Conservation (phyloP, 148 eudicot genomes). For the Oxyria digyna region DNA sequence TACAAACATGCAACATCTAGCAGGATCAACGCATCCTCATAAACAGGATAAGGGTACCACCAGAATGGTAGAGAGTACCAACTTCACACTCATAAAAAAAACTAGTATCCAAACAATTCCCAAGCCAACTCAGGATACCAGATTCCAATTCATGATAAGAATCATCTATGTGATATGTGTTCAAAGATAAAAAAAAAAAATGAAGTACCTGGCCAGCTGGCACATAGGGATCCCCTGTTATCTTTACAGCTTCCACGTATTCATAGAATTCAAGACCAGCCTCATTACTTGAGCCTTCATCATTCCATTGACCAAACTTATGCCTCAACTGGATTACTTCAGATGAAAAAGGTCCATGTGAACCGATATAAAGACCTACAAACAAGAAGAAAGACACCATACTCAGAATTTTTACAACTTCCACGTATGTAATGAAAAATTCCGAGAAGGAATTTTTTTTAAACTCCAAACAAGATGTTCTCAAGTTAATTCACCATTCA, state of each 20-base stretch:
- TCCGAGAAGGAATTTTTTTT: neutral
- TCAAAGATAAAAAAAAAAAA: neutral
- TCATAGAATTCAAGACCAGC: slow-evolving; percentile 76
- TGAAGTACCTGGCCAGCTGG: slow-evolving; percentile 89
- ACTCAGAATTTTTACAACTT: neutral
- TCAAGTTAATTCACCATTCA: slow-evolving; percentile 44
- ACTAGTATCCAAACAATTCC: neutral
- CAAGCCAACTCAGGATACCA: neutral
- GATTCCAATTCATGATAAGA: neutral
- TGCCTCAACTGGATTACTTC: slow-evolving; percentile 90
- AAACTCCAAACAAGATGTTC: neutral
- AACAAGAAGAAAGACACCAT: slow-evolving; percentile 6
- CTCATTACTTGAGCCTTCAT: slow-evolving; percentile 32
- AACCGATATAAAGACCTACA: slow-evolving; percentile 74
- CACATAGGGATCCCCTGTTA: slow-evolving; percentile 93
- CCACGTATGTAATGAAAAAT: neutral
- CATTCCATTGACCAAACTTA: slow-evolving; percentile 91
- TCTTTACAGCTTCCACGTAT: slow-evolving; percentile 90
- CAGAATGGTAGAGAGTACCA: no score
- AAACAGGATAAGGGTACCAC: neutral
- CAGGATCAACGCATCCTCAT: neutral
- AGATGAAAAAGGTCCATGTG: slow-evolving; percentile 64
- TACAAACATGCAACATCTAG: neutral
- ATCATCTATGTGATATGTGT: neutral
- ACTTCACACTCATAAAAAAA: neutral